Percentiles rank a stretch among this genome's conserved stretches.
phyloP scores from a whole-genome alignment of 768 basidiomycete genomes.

The Strobilomyces confusus region DNA sequence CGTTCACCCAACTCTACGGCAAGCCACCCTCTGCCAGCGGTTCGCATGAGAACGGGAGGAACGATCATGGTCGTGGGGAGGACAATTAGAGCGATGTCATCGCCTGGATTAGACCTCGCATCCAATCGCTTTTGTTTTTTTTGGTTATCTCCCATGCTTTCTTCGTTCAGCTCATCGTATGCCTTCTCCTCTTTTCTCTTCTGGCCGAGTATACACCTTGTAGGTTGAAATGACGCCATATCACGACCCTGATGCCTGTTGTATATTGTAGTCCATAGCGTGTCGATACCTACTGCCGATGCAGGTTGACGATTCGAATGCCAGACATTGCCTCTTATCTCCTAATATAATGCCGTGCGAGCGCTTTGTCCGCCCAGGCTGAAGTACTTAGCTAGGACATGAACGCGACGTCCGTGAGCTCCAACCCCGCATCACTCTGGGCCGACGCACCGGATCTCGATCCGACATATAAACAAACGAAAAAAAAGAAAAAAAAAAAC shows the following conservation, averaged over 20 bases:
- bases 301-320: slow-evolving; percentile 17
- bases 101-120: slow-evolving; percentile 11
- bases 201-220: slow-evolving; percentile 24
- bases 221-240: slow-evolving; percentile 23
- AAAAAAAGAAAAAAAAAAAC: slow-evolving; percentile 14
- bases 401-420: slow-evolving; percentile 4
- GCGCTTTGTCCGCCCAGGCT: background rate
- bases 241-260: slow-evolving; percentile 20
- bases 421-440: slow-evolving; percentile 25
- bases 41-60: slow-evolving; percentile 28
- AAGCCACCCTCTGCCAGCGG: slow-evolving; percentile 37
- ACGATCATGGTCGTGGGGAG: slow-evolving; percentile 28
- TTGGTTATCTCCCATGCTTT: slow-evolving; percentile 17
- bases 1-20: slow-evolving; percentile 37
- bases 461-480: too few species aligned
- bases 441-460: slow-evolving; percentile 29
- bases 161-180: slow-evolving; percentile 15
- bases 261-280: slow-evolving; percentile 29
- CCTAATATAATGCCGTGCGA: background rate
- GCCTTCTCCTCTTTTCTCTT: slow-evolving; percentile 3
- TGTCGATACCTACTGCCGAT: slow-evolving; percentile 29
- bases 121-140: slow-evolving; percentile 14
- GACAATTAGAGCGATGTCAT: slow-evolving; percentile 28
- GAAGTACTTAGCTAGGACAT: background rate
- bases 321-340: slow-evolving; percentile 21